Evolutionary conservation across 2,329 filamentous ascomycete genomes (phyloP), one percentile per base, ranked within the genome.

Genomic region (Penicillium carneum): DNA sequence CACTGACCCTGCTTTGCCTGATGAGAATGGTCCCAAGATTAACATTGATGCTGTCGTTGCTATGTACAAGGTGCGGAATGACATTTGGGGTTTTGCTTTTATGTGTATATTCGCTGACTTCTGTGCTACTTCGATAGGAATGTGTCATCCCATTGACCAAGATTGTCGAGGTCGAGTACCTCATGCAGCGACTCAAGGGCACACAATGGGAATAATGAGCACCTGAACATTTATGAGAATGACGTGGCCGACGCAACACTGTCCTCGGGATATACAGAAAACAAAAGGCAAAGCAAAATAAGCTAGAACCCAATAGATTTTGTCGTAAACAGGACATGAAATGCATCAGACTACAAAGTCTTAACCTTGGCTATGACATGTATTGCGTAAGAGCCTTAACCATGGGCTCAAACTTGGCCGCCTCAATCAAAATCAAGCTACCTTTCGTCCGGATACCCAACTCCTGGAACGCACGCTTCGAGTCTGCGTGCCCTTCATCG

Each of bases 111-210:
- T 33, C 36, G 26, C 48, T 64, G 29, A 66, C 41, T 49, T 9
- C 14, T 36, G 7, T 51, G 6, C 34, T 56, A 33, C 33, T 59
- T 14, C 23, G 5, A 42, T 36, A 79, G 78, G 88, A 84, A 87
- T 97, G 76, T 79, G 93, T 99, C 63, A 99, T 99, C 70, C 95
- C 95, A 0, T 80, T 98, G 76, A 99, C 95, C n/a, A 99, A 99
- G 79, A 90, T 93, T 66, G 94, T 99, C 42, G 95, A 99, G 83
- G 93, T 99, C 10, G 95, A 99, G 71, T 99, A 99, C 77, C 83
- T 99, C 69, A 96, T 99, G 92, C 92, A 98, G 79, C 86, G 95
- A 65, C 81, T 99, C 56, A 86, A 81, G 68, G 81, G 80, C 31
- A 83, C 81, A 3, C 64, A 82, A 71, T 83, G 81, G 81, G 79